phyloP scores from a whole-genome alignment of 1,284 basidiomycete genomes.

The Cutaneotrichosporon spelunceum region DNA sequence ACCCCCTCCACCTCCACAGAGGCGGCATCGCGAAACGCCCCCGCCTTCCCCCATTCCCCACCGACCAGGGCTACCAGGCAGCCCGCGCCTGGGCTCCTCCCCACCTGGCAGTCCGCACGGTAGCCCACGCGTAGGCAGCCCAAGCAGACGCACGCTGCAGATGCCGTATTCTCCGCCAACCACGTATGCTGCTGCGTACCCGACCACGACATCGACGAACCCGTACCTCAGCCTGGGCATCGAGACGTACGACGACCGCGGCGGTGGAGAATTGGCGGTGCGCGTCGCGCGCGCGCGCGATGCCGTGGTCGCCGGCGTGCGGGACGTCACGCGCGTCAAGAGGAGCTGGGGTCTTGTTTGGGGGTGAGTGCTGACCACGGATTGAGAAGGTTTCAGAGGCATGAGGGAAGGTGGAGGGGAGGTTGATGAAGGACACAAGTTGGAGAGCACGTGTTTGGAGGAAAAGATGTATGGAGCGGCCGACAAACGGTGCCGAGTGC shows the following conservation, averaged over 20 bases:
- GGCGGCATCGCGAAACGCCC: background rate
- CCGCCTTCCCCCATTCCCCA: background rate
- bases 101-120: background rate
- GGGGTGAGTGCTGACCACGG: slow-evolving; percentile 36
- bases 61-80: background rate
- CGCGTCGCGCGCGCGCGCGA: background rate
- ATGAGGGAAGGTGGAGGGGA: too few species aligned
- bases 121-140: too few species aligned
- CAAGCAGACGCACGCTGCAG: too few species aligned
- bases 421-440: background rate
- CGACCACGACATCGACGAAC: background rate
- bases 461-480: too few species aligned
- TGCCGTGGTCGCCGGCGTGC: background rate
- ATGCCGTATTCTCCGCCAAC: background rate
- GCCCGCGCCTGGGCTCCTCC: background rate
- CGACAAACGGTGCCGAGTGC: too few species aligned
- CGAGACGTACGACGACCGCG: background rate
- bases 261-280: background rate
- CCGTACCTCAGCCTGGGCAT: background rate
- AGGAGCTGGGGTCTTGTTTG: slow-evolving; percentile 36
- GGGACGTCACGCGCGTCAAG: background rate
- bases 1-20: background rate
- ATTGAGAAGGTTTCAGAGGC: too few species aligned
- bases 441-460: too few species aligned
- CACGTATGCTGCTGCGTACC: background rate